Evolutionary conservation across 2,329 filamentous ascomycete species (phyloP).

Genomic region (Scedosporium apiospermum): DNA sequence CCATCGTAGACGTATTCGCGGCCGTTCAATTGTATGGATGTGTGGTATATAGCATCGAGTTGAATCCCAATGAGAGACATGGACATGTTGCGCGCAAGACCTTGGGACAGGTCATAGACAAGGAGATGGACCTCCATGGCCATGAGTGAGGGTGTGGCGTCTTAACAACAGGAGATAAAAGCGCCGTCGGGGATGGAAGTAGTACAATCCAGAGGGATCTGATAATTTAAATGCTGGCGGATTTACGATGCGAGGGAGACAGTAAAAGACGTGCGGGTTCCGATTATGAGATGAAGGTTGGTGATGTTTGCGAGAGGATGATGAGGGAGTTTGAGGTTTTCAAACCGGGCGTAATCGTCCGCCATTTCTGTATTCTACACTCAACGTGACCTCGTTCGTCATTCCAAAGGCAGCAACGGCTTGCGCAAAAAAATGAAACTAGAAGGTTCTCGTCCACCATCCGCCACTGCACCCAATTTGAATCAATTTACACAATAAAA

Average conservation of each 20-base stretch:
- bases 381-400: background rate
- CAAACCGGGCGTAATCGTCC: background rate
- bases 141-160: background rate
- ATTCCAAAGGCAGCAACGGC: background rate
- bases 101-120: conserved; percentile 68
- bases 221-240: too few relatives aligned
- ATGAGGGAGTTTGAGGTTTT: background rate
- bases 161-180: background rate
- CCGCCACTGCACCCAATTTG: too few relatives aligned
- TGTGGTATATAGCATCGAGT: conserved; percentile 93
- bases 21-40: conserved; percentile 74
- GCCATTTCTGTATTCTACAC: background rate
- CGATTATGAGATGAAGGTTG: too few relatives aligned
- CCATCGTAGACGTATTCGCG: conserved; percentile 87
- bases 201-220: too few relatives aligned
- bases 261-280: too few relatives aligned
- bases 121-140: conserved; percentile 68
- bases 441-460: background rate
- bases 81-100: conserved; percentile 46
- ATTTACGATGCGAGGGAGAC: too few relatives aligned
- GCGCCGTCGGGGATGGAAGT: background rate
- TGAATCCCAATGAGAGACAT: conserved; percentile 42
- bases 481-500: background rate
- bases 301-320: background rate
- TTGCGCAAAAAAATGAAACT: background rate